These are phyloP conservation scores for Peronospora farinosa DNA, from an alignment of 352 stramenopile species.

Conservation along the genomic window DNA sequence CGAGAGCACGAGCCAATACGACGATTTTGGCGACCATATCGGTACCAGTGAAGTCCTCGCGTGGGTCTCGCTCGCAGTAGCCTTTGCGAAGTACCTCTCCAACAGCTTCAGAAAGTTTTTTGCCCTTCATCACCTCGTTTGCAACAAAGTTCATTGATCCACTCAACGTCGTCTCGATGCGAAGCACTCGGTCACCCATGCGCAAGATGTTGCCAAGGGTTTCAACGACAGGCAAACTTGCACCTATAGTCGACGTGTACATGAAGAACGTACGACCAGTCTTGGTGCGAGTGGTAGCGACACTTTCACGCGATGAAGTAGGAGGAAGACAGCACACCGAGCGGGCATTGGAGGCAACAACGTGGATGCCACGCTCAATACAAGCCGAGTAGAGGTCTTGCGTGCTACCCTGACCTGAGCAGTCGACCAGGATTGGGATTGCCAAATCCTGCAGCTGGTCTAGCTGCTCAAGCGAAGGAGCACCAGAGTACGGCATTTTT, in stretches of 20 bases:
- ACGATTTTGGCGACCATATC: slow-evolving; percentile 71
- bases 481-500: slow-evolving; percentile 29
- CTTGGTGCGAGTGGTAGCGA: slow-evolving; percentile 34
- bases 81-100: slow-evolving; percentile 40
- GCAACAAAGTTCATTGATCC: slow-evolving; percentile 70
- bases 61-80: slow-evolving; percentile 64
- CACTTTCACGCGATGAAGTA: slow-evolving; percentile 52
- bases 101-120: slow-evolving; percentile 51
- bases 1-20: slow-evolving; percentile 57
- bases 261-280: slow-evolving; percentile 64
- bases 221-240: slow-evolving; percentile 63
- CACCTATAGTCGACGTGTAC: slow-evolving; percentile 74
- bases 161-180: slow-evolving; percentile 58
- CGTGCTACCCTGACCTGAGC: slow-evolving; percentile 48
- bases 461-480: slow-evolving; percentile 43
- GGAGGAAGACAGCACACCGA: slow-evolving; percentile 47
- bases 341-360: slow-evolving; percentile 62
- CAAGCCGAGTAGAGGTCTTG: slow-evolving; percentile 52
- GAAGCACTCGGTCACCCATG: slow-evolving; percentile 55
- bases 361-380: slow-evolving; percentile 63
- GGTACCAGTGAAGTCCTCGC: slow-evolving; percentile 56
- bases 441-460: slow-evolving; percentile 60
- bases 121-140: slow-evolving; percentile 68
- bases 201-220: slow-evolving; percentile 71
- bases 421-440: slow-evolving; percentile 68